Evolutionary conservation across 176 grass and related monocot species (phyloP), one percentile per base, ranked within the genome.

Genomic region (Triticum dicoccoides): DNA sequence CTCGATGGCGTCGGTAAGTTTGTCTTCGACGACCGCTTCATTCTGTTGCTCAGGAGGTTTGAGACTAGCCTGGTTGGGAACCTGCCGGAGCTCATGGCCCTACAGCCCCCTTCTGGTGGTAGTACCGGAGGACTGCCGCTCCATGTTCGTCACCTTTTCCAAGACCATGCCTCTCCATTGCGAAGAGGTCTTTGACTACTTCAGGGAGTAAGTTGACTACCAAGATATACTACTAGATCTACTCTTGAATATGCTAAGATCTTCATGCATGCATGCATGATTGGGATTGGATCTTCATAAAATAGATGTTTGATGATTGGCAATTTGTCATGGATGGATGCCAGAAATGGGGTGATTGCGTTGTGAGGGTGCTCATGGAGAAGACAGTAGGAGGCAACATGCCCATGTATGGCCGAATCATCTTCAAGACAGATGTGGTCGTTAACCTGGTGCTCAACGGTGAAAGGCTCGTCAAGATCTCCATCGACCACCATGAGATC

Each of bases 121-220:
- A 0, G 71, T 88, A 38, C 18, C 81, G 0, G 92, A 88, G 76
- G 92, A 95, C 86, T 75, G 20, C 67, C 85, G 4, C 49, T 52
- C 49, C 13, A 52, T 52, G 49, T 52, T 52, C 1, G 3, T 52
- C 11, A 94, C 90, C 23, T 92, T 94, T 51, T 87, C 90, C 0
- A 69, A 41, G 49, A 90, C 88, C 4, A 65, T 87, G 23, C 51
- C 92, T 8, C 35, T 92, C 1, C 66, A 34, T 1, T 77, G 88
- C 14, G 90, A 89, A 4, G 88, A 95, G 34, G 88, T 97, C 21
- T 83, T 78, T 9, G 65, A 88, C 38, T 87, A 97, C 76, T 97
- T 95, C 73, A 95, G 44, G 9, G 35, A 91, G 92, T 95, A 82
- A 76, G 64, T 32, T 5, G 13, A 47, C 5, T 17, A 52, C 4